phyloP scores from a whole-genome alignment of 371 early-diverging fungal species.

The Mortierella sp. region DNA sequence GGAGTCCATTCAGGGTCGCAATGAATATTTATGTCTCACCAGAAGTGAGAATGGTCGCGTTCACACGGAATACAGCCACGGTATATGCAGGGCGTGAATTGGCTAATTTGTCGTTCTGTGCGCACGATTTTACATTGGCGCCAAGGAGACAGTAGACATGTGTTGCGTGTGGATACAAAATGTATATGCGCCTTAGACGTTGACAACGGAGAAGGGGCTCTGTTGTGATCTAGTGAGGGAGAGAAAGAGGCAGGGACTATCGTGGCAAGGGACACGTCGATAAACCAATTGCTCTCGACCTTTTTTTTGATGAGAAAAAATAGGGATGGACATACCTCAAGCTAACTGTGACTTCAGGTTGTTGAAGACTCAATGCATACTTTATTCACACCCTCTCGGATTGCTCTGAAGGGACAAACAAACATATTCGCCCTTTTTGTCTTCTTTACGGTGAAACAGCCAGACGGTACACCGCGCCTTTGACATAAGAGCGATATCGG shows the following conservation, averaged over 20 bases:
- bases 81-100: background rate
- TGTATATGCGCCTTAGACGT: background rate
- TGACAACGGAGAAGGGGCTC: background rate
- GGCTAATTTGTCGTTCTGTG: background rate
- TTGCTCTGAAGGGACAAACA: no score
- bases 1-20: background rate
- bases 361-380: no score
- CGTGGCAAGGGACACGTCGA: background rate
- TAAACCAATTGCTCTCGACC: background rate
- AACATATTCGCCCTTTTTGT: no score
- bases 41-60: background rate
- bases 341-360: no score
- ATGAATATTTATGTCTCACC: background rate
- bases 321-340: background rate
- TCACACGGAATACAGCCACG: background rate
- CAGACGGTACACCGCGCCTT: background rate
- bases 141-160: background rate
- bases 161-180: background rate
- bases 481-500: no score
- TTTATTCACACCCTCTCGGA: no score
- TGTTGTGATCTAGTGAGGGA: background rate
- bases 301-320: background rate
- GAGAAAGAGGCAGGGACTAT: background rate
- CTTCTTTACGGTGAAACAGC: no score
- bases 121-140: background rate